Percentiles rank a stretch among this genome's conserved stretches.
phyloP scores from a whole-genome alignment of 2,329 filamentous ascomycete genomes.

The Parastagonospora nodorum region DNA sequence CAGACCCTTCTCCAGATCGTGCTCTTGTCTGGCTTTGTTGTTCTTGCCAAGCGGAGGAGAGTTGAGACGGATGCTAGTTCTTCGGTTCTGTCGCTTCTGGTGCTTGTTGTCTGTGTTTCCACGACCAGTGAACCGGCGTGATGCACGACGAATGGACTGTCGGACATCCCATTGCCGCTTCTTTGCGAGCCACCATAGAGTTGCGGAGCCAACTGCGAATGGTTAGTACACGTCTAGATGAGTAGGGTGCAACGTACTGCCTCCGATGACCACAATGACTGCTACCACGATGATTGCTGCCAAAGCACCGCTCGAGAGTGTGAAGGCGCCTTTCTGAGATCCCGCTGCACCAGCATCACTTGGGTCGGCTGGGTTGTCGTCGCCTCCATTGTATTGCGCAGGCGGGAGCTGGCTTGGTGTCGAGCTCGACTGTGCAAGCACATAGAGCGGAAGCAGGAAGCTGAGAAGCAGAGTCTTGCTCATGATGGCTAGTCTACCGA shows the following conservation, averaged over 20 bases:
- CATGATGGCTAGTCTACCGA: constrained; percentile 27
- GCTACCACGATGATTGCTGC: constrained; percentile 77
- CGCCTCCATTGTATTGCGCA: constrained; percentile 44
- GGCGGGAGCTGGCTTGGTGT: constrained; percentile 28
- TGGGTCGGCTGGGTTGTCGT: constrained; percentile 42
- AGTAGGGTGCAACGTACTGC: constrained; percentile 60
- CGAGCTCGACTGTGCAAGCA: constrained; percentile 31
- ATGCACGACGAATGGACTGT: constrained; percentile 71
- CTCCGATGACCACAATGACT: constrained; percentile 64
- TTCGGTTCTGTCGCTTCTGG: constrained; percentile 41
- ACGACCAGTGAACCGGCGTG: constrained; percentile 52
- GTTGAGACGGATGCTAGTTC: constrained; percentile 43
- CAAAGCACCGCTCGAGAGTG: constrained; percentile 70
- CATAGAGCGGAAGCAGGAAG: constrained; percentile 33
- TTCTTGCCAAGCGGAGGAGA: constrained; percentile 38
- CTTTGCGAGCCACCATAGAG: constrained; percentile 80
- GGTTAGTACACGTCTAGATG: constrained; percentile 14
- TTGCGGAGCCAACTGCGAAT: constrained; percentile 62
- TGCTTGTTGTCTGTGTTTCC: constrained; percentile 30
- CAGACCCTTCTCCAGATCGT: constrained; percentile 44
- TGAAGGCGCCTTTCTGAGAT: constrained; percentile 62
- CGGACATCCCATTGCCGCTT: constrained; percentile 83
- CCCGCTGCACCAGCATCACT: constrained; percentile 68
- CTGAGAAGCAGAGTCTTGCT: constrained; percentile 29
- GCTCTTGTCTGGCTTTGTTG: constrained; percentile 22